phyloP scores from a whole-genome alignment of 2,329 filamentous ascomycete species.

The Xylaria sp. region DNA sequence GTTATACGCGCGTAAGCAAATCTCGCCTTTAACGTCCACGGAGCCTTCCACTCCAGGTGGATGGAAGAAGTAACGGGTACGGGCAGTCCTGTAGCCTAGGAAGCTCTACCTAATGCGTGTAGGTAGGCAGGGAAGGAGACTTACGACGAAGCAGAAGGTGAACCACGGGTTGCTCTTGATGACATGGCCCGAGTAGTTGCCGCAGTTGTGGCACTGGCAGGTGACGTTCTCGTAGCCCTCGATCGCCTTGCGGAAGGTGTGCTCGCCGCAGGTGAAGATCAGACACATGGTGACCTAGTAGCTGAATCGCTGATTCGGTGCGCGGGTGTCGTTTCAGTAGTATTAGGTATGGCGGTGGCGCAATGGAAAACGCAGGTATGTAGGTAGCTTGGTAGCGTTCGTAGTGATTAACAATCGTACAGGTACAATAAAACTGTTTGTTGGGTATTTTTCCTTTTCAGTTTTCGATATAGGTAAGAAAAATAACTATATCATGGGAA shows the following conservation, averaged over 20 bases:
- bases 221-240: conserved; percentile 63
- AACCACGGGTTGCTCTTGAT: conserved; percentile 73
- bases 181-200: conserved; percentile 63
- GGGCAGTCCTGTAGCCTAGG: too few species aligned
- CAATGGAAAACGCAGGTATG: too few species aligned
- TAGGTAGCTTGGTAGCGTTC: neutral
- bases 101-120: too few species aligned
- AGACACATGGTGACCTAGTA: conserved; percentile 53
- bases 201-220: conserved; percentile 68
- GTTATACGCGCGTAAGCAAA: too few species aligned
- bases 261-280: conserved; percentile 64
- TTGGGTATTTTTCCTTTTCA: too few species aligned
- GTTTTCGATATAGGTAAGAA: too few species aligned
- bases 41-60: too few species aligned
- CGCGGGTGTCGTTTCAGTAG: neutral
- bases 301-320: neutral
- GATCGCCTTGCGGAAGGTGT: conserved; percentile 62
- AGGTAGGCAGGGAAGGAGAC: conserved; percentile 31
- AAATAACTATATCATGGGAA: too few species aligned
- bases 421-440: too few species aligned
- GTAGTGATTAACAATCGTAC: neutral
- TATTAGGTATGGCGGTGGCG: neutral
- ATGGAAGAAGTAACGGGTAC: too few species aligned
- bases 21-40: too few species aligned
- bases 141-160: conserved; percentile 75